Conservation (phyloP, 2,329 filamentous ascomycete genomes). For the Calonectria pauciramosa region DNA sequence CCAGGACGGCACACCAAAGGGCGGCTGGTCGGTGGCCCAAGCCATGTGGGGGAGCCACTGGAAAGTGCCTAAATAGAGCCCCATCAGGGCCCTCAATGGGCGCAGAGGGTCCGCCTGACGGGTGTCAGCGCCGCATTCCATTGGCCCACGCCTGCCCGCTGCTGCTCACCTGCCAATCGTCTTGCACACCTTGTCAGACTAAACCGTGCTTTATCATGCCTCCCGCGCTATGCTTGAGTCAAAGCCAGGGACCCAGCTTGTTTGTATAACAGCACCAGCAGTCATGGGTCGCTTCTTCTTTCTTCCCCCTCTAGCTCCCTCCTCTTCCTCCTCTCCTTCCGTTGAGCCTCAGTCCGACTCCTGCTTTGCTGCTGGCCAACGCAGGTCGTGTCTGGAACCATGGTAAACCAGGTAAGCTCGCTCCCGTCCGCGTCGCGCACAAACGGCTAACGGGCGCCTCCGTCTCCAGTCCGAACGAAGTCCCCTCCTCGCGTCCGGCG, state of each 20-base stretch:
- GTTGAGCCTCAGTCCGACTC: conserved; percentile 1
- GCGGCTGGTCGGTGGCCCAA: not conserved
- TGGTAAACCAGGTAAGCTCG: conserved; percentile 32
- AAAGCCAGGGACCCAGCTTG: not conserved
- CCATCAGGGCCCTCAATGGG: not conserved
- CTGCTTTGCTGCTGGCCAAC: conserved; percentile 7
- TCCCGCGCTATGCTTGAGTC: conserved; percentile 7
- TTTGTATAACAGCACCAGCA: conserved; percentile 15
- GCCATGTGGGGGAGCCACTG: not conserved
- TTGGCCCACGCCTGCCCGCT: not conserved
- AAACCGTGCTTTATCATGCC: not conserved
- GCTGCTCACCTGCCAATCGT: conserved; percentile 19
- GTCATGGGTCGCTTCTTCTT: conserved; percentile 14
- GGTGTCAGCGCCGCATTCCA: not conserved
- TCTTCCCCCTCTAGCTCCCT: not conserved
- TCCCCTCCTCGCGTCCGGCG: conserved; percentile 57
- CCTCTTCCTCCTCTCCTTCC: not conserved
- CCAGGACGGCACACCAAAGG: not conserved
- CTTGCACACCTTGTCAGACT: conserved; percentile 26
- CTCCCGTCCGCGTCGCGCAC: not conserved
- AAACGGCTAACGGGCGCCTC: conserved; percentile 33
- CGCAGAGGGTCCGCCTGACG: not conserved
- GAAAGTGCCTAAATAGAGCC: not conserved
- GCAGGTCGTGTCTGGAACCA: conserved; percentile 27
- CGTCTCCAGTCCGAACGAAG: conserved; percentile 56